These are phyloP conservation scores for Meyerozyma sp. DNA, from an alignment of 1,139 yeast species.

Conservation along the genomic window DNA sequence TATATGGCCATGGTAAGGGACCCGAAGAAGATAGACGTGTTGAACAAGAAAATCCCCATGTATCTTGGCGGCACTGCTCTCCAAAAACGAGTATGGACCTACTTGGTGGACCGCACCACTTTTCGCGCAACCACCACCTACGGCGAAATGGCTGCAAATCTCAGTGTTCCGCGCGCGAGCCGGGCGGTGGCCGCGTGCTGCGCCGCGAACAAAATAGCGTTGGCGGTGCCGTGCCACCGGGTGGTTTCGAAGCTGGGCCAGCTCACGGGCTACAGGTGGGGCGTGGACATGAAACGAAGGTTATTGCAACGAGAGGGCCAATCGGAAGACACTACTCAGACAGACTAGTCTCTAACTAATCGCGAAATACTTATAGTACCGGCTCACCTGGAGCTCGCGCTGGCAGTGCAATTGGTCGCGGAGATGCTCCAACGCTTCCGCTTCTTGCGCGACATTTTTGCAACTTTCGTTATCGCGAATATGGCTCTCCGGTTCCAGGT, in stretches of 20 bases:
- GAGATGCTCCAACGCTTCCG: no score
- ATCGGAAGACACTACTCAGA: no score
- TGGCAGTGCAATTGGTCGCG: not conserved
- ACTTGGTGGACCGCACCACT: constrained; percentile 10
- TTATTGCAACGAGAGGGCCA: no score
- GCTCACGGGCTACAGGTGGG: constrained; percentile 21
- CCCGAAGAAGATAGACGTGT: constrained; percentile 6
- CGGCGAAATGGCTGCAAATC: constrained; percentile 11
- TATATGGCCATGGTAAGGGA: constrained; percentile 10
- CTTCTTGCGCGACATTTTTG: no score
- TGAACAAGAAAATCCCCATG: constrained; percentile 6
- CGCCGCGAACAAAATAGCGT: constrained; percentile 20
- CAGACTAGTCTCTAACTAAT: no score
- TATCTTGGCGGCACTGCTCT: constrained; percentile 19
- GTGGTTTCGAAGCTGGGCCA: constrained; percentile 14
- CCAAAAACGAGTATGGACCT: constrained; percentile 19
- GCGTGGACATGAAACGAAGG: constrained; percentile 13
- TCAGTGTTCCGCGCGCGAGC: constrained; percentile 13
- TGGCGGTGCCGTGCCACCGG: constrained; percentile 23
- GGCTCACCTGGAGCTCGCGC: not conserved
- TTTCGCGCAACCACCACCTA: constrained; percentile 14
- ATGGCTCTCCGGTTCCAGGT: not conserved
- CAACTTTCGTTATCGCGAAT: no score
- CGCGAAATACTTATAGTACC: not conserved
- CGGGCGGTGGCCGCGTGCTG: constrained; percentile 20